Conservation (phyloP, 2,329 filamentous ascomycete species). For the Cladosporium sp. region DNA sequence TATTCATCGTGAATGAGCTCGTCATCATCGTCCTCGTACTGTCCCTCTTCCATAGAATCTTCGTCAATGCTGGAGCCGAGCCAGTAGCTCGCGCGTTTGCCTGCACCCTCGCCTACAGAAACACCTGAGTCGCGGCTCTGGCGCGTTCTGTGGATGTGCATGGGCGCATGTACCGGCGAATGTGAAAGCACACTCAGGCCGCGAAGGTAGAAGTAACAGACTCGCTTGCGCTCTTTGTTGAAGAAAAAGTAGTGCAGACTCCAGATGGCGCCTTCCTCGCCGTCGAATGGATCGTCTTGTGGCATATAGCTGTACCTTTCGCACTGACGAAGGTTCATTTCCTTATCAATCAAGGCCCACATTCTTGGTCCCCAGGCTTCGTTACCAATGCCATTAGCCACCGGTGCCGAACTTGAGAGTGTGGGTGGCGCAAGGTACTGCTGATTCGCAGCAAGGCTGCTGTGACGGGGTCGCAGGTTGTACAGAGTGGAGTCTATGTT, state of each 20-base stretch:
- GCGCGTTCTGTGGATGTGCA: conserved; percentile 41
- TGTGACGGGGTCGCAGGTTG: conserved; percentile 65
- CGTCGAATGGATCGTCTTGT: conserved; percentile 83
- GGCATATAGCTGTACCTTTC: conserved; percentile 86
- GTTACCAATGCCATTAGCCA: conserved; percentile 21
- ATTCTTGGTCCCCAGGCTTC: conserved; percentile 77
- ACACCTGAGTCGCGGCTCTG: conserved; percentile 27
- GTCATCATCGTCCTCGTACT: conserved; percentile 30
- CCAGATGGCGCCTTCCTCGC: conserved; percentile 92
- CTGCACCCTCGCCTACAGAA: conserved; percentile 52
- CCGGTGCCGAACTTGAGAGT: conserved; percentile 23
- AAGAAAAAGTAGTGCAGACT: conserved; percentile 97
- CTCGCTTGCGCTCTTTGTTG: conserved; percentile 85
- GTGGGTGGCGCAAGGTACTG: conserved; percentile 25
- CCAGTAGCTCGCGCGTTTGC: conserved; percentile 86
- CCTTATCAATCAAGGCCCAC: conserved; percentile 89
- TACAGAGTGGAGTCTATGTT: conserved; percentile 82
- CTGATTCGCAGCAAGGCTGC: conserved; percentile 15
- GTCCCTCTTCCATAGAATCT: conserved; percentile 14
- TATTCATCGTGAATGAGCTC: conserved; percentile 15
- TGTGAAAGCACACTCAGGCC: conserved; percentile 75
- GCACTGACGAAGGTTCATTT: conserved; percentile 89
- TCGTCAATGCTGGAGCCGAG: conserved; percentile 51
- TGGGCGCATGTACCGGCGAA: conserved; percentile 48
- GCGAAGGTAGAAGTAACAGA: conserved; percentile 88